These are phyloP conservation scores for Daldinia eschscholtzii DNA, from an alignment of 2,329 filamentous ascomycete genomes.

Conservation along the genomic window DNA sequence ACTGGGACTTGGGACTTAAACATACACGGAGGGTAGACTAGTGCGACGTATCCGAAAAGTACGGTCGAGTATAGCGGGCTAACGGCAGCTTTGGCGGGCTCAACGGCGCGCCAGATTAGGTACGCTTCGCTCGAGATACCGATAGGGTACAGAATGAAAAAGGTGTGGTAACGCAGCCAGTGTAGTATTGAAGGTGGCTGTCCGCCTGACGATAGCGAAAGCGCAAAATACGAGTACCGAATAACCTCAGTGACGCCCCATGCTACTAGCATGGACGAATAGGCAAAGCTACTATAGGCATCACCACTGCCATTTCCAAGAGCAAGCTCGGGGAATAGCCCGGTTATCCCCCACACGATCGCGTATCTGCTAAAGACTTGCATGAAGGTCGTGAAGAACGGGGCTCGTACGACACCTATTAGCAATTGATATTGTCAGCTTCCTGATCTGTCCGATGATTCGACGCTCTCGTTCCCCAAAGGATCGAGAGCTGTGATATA, in stretches of 20 bases:
- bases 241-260: constrained; percentile 95
- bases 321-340: constrained; percentile 77
- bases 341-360: constrained; percentile 87
- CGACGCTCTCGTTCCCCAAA: background rate
- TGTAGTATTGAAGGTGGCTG: constrained; percentile 72
- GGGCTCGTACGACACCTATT: constrained; percentile 84
- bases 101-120: constrained; percentile 79
- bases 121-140: constrained; percentile 90
- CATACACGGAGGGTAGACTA: constrained; percentile 84
- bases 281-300: constrained; percentile 55
- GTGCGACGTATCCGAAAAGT: constrained; percentile 79
- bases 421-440: constrained; percentile 24
- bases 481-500: background rate
- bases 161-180: constrained; percentile 92
- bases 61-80: constrained; percentile 71
- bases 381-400: constrained; percentile 86
- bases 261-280: constrained; percentile 83
- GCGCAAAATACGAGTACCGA: constrained; percentile 90
- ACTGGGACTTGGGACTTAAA: constrained; percentile 38
- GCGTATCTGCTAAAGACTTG: constrained; percentile 90
- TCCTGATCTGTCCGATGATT: background rate
- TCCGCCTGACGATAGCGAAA: constrained; percentile 71
- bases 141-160: constrained; percentile 91
- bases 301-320: constrained; percentile 52
- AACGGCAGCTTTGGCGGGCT: constrained; percentile 64